phyloP scores from a whole-genome alignment of 2,329 filamentous ascomycete genomes.

The Talaromyces sp. region DNA sequence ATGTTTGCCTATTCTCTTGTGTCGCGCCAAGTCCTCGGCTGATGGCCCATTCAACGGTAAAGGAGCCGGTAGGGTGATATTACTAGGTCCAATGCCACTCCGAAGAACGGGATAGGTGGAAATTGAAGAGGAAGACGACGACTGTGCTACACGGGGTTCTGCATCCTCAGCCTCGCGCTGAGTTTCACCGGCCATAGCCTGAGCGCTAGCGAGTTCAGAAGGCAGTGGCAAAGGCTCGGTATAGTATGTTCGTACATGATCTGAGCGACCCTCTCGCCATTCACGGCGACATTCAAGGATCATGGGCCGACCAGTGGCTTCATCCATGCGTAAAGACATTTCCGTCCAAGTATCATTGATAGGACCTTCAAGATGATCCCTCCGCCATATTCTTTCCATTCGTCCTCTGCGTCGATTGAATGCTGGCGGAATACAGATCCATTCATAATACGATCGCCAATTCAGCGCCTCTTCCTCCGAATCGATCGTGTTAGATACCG shows the following conservation, averaged over 20 bases:
- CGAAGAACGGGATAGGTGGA: background rate
- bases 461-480: constrained; percentile 63
- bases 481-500: constrained; percentile 64
- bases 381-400: constrained; percentile 60
- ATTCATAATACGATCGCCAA: constrained; percentile 69
- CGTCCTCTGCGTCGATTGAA: constrained; percentile 46
- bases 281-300: constrained; percentile 70
- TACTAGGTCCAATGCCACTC: constrained; percentile 8
- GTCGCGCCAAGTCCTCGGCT: constrained; percentile 31
- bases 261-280: constrained; percentile 59
- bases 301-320: constrained; percentile 56
- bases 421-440: constrained; percentile 60
- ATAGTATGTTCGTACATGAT: constrained; percentile 66
- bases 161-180: constrained; percentile 10
- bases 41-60: constrained; percentile 29
- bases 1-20: constrained; percentile 39
- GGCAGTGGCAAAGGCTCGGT: constrained; percentile 39
- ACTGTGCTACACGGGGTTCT: background rate
- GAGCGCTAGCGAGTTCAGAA: constrained; percentile 27
- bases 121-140: background rate
- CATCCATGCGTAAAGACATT: constrained; percentile 61
- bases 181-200: background rate
- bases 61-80: constrained; percentile 11
- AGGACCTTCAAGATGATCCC: constrained; percentile 66
- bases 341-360: constrained; percentile 74